These are phyloP conservation scores for Cercospora sesami DNA, from an alignment of 2,329 filamentous ascomycete genomes.

Conservation along the genomic window DNA sequence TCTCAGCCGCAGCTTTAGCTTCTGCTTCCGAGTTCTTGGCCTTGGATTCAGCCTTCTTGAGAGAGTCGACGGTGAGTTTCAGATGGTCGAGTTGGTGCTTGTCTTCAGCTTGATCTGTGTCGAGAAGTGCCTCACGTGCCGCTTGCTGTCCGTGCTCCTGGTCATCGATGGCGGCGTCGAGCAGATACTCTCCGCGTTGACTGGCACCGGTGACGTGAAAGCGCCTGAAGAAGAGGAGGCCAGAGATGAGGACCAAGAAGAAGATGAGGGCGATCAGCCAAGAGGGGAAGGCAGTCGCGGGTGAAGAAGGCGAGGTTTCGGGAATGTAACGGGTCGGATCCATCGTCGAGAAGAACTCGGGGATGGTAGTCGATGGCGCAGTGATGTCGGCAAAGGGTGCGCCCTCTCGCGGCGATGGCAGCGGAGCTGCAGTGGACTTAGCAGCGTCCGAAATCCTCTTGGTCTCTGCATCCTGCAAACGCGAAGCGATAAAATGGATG, in stretches of 20 bases:
- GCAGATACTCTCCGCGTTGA: neutral
- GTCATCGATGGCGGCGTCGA: neutral
- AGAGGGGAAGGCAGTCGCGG: no score
- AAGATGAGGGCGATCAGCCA: no score
- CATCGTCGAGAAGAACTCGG: neutral
- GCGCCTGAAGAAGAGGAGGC: no score
- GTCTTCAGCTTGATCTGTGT: neutral
- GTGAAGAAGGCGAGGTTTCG: no score
- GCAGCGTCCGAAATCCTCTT: neutral
- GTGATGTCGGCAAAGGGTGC: neutral
- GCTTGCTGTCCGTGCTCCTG: neutral
- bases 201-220: neutral
- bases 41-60: neutral
- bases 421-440: neutral
- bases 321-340: no score
- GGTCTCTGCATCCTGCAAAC: neutral
- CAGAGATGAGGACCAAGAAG: no score
- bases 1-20: neutral
- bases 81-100: neutral
- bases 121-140: neutral
- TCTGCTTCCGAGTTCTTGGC: neutral
- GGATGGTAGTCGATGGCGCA: neutral
- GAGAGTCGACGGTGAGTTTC: neutral
- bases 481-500: neutral
- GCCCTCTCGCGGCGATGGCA: neutral